These are phyloP conservation scores for Nakaseomyces nivariensis DNA, from an alignment of 1,139 yeast genomes.

Conservation along the genomic window DNA sequence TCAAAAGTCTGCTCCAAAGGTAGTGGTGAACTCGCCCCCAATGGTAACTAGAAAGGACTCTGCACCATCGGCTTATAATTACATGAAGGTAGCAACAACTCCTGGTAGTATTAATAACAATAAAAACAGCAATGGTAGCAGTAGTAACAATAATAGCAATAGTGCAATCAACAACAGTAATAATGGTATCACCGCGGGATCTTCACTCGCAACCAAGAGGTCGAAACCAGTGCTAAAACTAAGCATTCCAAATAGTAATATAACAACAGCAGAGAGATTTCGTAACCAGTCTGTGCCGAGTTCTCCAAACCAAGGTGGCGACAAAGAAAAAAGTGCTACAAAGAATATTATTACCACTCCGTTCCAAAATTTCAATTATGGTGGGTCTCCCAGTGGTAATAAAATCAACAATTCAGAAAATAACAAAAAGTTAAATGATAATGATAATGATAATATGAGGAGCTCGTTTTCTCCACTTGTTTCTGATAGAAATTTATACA, in stretches of 20 bases:
- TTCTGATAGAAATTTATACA: neutral
- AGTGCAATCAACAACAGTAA: neutral
- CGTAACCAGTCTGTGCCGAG: neutral
- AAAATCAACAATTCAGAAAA: neutral
- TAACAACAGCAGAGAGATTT: neutral
- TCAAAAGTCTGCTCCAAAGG: neutral
- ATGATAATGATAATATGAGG: neutral
- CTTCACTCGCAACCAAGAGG: neutral
- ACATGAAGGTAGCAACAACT: neutral
- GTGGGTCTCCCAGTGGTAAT: neutral
- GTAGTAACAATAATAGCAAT: neutral
- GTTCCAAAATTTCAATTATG: neutral
- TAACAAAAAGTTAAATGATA: neutral
- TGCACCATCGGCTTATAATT: neutral
- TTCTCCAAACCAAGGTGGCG: neutral
- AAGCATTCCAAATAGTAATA: neutral
- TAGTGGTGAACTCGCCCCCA: neutral
- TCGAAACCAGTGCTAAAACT: constrained; percentile 1
- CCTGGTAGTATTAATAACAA: neutral
- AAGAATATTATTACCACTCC: constrained; percentile 1
- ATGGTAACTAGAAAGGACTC: neutral
- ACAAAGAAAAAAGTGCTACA: neutral
- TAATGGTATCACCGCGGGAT: too few relatives aligned
- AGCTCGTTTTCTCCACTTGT: neutral
- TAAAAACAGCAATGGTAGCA: too few relatives aligned